A percentile compares a stretch with the other conserved stretches of the same genome.
phyloP scores from a whole-genome alignment of 257 asterid species.

The Solanum raphanifolium region DNA sequence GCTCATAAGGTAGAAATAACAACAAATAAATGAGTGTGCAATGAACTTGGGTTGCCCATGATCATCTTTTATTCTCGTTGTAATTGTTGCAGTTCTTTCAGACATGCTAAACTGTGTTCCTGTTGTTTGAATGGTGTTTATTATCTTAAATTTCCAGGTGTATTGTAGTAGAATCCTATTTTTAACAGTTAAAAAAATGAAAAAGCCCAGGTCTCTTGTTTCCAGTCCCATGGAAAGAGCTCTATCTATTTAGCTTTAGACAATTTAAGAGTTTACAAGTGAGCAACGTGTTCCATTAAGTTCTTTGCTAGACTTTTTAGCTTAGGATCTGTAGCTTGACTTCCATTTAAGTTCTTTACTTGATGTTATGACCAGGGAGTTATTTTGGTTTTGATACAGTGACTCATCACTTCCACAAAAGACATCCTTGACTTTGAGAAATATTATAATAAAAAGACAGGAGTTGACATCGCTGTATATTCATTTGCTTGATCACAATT shows the following conservation, averaged over 20 bases:
- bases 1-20: not conserved
- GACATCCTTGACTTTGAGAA: not conserved
- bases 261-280: no score
- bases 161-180: not conserved
- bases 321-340: not conserved
- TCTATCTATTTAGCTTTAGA: not conserved
- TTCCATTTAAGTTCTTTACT: not conserved
- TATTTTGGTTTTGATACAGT: not conserved
- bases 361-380: not conserved
- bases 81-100: not conserved
- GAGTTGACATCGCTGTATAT: not conserved
- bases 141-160: not conserved
- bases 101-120: not conserved
- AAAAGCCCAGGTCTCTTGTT: not conserved
- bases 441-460: not conserved
- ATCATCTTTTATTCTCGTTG: not conserved
- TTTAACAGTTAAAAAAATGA: not conserved
- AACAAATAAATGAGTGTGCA: not conserved
- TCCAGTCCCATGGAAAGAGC: not conserved
- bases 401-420: not conserved
- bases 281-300: not conserved
- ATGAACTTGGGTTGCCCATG: not conserved
- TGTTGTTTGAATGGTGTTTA: not conserved
- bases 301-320: not conserved
- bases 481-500: not conserved